Percentiles rank a stretch among this genome's conserved stretches.
Evolutionary conservation across 345 rosid species (phyloP).

Genomic region (Carallia brachiata): DNA sequence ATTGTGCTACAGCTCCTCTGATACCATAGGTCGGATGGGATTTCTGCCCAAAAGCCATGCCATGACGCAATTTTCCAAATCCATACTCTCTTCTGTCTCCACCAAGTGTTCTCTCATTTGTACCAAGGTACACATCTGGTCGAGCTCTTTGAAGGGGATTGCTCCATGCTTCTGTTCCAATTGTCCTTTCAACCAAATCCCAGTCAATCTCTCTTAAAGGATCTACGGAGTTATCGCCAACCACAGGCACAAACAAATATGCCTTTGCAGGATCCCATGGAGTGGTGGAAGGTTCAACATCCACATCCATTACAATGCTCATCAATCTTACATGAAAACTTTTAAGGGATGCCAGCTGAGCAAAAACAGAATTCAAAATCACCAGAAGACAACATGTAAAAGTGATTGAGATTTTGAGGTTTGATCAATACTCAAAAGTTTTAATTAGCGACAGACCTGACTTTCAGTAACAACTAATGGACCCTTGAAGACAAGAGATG

Average conservation of each 20-base stretch:
- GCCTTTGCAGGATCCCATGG: slow-evolving; percentile 99
- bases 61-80: slow-evolving; percentile 89
- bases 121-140: slow-evolving; percentile 97
- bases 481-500: slow-evolving; percentile 90
- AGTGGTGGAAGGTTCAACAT: slow-evolving; percentile 97
- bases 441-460: slow-evolving; percentile 54
- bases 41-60: slow-evolving; percentile 80
- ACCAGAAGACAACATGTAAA: neutral
- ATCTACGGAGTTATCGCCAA: slow-evolving; percentile 62
- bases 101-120: slow-evolving; percentile 95
- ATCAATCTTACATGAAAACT: slow-evolving; percentile 91
- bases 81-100: slow-evolving; percentile 99
- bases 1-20: slow-evolving; percentile 96
- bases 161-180: slow-evolving; percentile 66
- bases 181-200: slow-evolving; percentile 66
- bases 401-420: neutral
- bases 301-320: slow-evolving; percentile 99
- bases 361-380: slow-evolving; percentile 10
- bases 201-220: slow-evolving; percentile 78
- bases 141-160: slow-evolving; percentile 98
- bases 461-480: slow-evolving; percentile 59
- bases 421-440: slow-evolving; percentile 6
- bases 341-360: slow-evolving; percentile 92
- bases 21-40: slow-evolving; percentile 98
- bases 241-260: slow-evolving; percentile 91